Base-by-base conservation (phyloP, 371 early-diverging fungal species). In the Rhizopus arrhizus region DNA sequence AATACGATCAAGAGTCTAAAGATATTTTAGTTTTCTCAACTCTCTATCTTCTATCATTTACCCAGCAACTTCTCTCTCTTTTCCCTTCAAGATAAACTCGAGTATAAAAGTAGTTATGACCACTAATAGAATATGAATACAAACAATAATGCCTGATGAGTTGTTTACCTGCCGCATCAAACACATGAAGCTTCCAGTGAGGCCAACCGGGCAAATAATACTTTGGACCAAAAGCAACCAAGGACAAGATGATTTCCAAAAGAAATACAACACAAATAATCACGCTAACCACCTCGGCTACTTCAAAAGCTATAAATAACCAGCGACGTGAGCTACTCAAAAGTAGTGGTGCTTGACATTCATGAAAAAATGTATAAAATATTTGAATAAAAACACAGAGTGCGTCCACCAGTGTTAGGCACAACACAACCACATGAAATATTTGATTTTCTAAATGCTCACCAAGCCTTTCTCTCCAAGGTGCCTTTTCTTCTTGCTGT, bases 31-130 rank as follows among this genome's bases (percentile, higher is more conserved):
- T 8, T 4, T 40, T 32, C 46, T 53, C 66, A 46, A 50, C 22
- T 0, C 50, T 33, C 8, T 56, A 34, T 38, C 40, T 11, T 54
- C 28, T 35, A 4, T 43, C n/a, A 40, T 53, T 61, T 73, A 78
- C 75, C 76, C 81, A 12, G 76, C 78, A 1, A 80, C 70, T 64
- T 80, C 78, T 56, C 81, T 70, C 43, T 80, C 81, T 62, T 77
- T 80, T 55, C 81, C 81, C 45, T 62, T 68, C 15, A 80, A 58
- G 7, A 71, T 60, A 8, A 80, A 68, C 45, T 80, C 81, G 16
- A 80, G 53, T 7, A 73, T 56, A 57, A 80, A 72, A 0, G 78
- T 80, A 0, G 78, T 69, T 4, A 55, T 34, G 3, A 80, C 70
- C 10, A 80, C 81, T 80, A 59, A 33, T 36, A 36, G 6, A 36